Conservation (phyloP, 2,329 filamentous ascomycete species). For the Bipolaris bicolor region DNA sequence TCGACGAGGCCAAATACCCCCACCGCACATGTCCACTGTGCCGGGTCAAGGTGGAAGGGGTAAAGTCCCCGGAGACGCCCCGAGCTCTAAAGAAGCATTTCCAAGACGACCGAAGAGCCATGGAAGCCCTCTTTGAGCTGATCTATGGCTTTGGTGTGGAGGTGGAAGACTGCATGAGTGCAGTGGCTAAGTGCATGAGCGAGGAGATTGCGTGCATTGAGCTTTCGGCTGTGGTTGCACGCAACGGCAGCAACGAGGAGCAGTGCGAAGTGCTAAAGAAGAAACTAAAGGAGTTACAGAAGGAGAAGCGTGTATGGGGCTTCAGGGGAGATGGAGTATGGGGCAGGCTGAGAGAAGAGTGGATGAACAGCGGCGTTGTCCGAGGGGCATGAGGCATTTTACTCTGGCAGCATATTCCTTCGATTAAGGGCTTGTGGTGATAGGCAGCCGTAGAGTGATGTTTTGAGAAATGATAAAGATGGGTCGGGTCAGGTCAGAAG, state of each 20-base stretch:
- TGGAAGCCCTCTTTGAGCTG: conserved; percentile 12
- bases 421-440: not conserved
- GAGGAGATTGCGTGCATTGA: conserved; percentile 27
- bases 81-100: conserved; percentile 11
- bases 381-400: conserved; percentile 8
- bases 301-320: conserved; percentile 28
- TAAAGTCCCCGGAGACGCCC: conserved; percentile 2
- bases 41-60: conserved; percentile 24
- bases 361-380: conserved; percentile 23
- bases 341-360: conserved; percentile 18
- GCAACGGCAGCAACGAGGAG: not conserved
- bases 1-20: conserved; percentile 28
- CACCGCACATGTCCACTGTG: conserved; percentile 31
- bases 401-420: not conserved
- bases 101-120: conserved; percentile 7
- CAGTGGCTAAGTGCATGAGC: conserved; percentile 23
- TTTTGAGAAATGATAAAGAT: not conserved
- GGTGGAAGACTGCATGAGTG: conserved; percentile 16
- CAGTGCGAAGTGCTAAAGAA: conserved; percentile 9
- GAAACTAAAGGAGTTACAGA: conserved; percentile 9
- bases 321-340: conserved; percentile 20
- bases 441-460: not conserved
- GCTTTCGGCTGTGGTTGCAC: conserved; percentile 11
- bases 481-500: not conserved
- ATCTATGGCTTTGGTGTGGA: conserved; percentile 18